These are phyloP conservation scores for Phlebiopsis flavidoalba DNA, from an alignment of 768 basidiomycete species.

Conservation along the genomic window DNA sequence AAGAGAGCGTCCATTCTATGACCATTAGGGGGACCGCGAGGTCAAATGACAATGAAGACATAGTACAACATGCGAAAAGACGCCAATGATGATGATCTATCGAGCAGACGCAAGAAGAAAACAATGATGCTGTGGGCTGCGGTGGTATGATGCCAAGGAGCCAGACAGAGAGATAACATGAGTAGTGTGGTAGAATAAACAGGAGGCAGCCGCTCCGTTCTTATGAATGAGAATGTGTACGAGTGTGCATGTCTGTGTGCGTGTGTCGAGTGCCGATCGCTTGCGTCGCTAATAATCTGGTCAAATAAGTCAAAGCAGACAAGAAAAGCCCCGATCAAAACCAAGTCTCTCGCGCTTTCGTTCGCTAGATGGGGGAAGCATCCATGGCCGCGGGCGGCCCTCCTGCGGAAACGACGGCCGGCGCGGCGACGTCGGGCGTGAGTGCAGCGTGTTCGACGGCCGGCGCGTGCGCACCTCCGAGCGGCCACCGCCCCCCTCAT, in stretches of 20 bases:
- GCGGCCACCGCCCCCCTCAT: constrained; percentile 23
- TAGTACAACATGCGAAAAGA: constrained; percentile 6
- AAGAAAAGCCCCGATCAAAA: not conserved
- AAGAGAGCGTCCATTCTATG: too few species aligned
- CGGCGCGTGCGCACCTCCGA: constrained; percentile 25
- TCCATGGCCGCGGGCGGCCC: constrained; percentile 8
- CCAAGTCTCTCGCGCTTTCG: too few species aligned
- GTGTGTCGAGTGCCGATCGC: too few species aligned
- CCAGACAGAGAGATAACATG: not conserved
- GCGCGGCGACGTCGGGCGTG: constrained; percentile 7
- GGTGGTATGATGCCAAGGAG: not conserved
- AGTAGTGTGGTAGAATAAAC: not conserved
- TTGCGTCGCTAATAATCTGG: not conserved
- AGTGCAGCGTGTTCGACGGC: constrained; percentile 13
- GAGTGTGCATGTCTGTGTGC: not conserved
- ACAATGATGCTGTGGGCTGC: not conserved
- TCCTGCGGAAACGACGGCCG: constrained; percentile 2
- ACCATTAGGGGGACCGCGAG: not conserved
- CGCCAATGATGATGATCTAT: constrained; percentile 3
- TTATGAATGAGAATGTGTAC: not conserved
- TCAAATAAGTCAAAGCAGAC: not conserved
- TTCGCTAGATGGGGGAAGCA: constrained; percentile 6
- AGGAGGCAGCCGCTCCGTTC: constrained; percentile 1
- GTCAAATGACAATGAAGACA: constrained; percentile 1
- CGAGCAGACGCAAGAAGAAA: not conserved